phyloP scores from a whole-genome alignment of 2,329 filamentous ascomycete species.

The Xylariaceae sp. region DNA sequence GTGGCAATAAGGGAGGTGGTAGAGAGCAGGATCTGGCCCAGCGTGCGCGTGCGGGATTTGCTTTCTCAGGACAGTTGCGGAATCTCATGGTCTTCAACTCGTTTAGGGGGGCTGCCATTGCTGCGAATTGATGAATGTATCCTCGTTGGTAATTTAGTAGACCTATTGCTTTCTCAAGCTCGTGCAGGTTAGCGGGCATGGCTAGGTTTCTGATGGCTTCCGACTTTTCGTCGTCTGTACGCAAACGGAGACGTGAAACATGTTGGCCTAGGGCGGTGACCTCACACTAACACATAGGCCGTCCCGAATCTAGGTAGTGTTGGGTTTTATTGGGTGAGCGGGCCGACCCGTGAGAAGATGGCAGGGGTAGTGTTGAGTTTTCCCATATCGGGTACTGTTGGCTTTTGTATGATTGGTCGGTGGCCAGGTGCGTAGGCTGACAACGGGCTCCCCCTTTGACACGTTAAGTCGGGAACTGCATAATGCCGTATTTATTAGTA shows the following conservation, averaged over 20 bases:
- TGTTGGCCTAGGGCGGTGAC: not conserved
- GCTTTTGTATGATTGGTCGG: no score
- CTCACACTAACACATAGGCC: no score
- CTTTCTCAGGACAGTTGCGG: not conserved
- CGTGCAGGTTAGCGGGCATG: not conserved
- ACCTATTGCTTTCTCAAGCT: not conserved
- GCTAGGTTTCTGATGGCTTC: not conserved
- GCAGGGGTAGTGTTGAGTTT: no score
- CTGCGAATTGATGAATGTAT: not conserved
- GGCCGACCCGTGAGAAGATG: no score
- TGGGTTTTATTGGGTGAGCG: no score
- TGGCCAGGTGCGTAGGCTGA: no score
- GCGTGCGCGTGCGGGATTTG: not conserved
- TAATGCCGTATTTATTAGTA: no score
- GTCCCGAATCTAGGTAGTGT: no score
- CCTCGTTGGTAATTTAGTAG: not conserved
- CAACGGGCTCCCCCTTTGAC: no score
- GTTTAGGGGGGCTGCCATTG: not conserved
- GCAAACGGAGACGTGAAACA: not conserved
- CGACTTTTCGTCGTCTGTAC: not conserved
- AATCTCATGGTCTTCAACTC: not conserved
- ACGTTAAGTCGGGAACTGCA: no score
- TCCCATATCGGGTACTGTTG: no score
- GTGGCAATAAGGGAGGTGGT: not conserved
- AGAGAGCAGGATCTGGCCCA: not conserved